Percentiles rank a stretch among this genome's conserved stretches.
phyloP scores from a whole-genome alignment of 352 stramenopile species.

The Phytophthora pisi region DNA sequence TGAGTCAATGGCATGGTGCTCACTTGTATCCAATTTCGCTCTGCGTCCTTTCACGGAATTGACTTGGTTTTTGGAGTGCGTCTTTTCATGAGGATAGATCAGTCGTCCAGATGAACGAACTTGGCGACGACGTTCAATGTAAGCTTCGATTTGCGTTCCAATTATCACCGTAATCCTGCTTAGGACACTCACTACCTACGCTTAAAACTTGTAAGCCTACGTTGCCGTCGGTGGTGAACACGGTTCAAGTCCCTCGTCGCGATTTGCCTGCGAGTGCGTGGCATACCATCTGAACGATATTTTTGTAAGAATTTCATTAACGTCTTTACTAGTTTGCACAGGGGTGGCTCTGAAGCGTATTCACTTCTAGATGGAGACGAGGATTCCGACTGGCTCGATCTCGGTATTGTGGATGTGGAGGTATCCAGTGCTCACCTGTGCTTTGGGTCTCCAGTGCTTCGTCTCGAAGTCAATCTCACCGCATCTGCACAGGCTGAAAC shows the following conservation, averaged over 20 bases:
- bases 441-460: background rate
- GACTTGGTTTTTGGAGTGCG: background rate
- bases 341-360: background rate
- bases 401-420: constrained; percentile 24
- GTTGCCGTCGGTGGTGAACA: background rate
- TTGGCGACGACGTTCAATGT: background rate
- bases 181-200: background rate
- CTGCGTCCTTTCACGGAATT: constrained; percentile 6
- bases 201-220: background rate
- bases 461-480: background rate
- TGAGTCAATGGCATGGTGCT: constrained; percentile 44
- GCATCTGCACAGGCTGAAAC: constrained; percentile 33
- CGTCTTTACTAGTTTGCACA: background rate
- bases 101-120: constrained; percentile 10
- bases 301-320: background rate
- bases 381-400: constrained; percentile 18
- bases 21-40: background rate
- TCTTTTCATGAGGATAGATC: constrained; percentile 11
- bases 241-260: background rate
- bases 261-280: constrained; percentile 11
- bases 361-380: constrained; percentile 6
- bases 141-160: background rate
- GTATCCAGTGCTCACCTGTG: constrained; percentile 4
- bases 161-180: background rate
- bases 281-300: background rate